Conservation (phyloP, 2,329 filamentous ascomycete genomes). For the Neurospora sp. region DNA sequence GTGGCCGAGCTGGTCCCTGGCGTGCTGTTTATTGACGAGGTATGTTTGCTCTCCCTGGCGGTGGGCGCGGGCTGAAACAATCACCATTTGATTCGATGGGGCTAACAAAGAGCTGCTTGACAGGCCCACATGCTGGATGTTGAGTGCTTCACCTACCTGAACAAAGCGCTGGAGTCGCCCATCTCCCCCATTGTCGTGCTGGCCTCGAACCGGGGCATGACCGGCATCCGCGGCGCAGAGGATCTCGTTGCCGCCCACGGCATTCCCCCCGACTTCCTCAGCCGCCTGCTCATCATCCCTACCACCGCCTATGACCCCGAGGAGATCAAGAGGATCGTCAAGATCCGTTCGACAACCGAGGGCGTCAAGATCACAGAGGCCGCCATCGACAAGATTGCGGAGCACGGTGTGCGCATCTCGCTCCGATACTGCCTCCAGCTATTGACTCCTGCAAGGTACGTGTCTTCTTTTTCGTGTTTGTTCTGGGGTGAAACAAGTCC, state of each 20-base stretch:
- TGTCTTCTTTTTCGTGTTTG: slow-evolving; percentile 9
- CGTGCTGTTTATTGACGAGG: slow-evolving; percentile 97
- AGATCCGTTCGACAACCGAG: slow-evolving; percentile 74
- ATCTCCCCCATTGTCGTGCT: slow-evolving; percentile 97
- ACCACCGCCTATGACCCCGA: slow-evolving; percentile 80
- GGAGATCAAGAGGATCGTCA: slow-evolving; percentile 89
- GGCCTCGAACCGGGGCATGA: slow-evolving; percentile 91
- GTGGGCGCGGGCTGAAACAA: background rate
- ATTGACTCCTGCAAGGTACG: slow-evolving; percentile 69
- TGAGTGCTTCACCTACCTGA: slow-evolving; percentile 98
- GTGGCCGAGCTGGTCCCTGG: slow-evolving; percentile 97
- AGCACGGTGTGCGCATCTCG: slow-evolving; percentile 80
- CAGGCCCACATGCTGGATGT: slow-evolving; percentile 99
- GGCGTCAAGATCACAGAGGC: slow-evolving; percentile 67
- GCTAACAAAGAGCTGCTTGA: slow-evolving; percentile 14
- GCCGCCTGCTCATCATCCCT: slow-evolving; percentile 89
- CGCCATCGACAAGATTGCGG: slow-evolving; percentile 77
- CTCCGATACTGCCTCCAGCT: slow-evolving; percentile 89
- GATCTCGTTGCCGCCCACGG: slow-evolving; percentile 82
- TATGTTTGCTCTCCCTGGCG: slow-evolving; percentile 29
- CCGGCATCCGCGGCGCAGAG: slow-evolving; percentile 79
- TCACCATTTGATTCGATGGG: slow-evolving; percentile 5
- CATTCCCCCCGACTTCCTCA: slow-evolving; percentile 85
- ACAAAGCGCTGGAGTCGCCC: slow-evolving; percentile 88
- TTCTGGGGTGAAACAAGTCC: slow-evolving; percentile 19